Percentiles rank a stretch among this genome's conserved stretches.
Evolutionary conservation across 2,329 filamentous ascomycete species (phyloP).

Genomic region (Stemphylium lycopersici): DNA sequence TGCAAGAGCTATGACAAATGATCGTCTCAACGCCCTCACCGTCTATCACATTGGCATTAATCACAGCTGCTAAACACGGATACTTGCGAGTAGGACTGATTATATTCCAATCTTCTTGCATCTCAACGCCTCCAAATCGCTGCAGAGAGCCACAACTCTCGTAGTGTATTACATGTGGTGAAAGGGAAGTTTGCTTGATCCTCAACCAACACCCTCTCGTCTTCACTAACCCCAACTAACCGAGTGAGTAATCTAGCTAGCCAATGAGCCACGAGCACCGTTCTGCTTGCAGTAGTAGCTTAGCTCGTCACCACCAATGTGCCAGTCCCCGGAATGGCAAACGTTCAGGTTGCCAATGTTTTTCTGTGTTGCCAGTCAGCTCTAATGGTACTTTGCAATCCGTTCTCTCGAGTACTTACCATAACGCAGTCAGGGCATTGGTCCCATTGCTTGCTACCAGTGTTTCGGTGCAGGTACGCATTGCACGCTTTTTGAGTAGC

Average conservation of each 20-base stretch:
- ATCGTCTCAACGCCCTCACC: too few relatives aligned
- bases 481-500: slow-evolving; percentile 30
- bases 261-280: slow-evolving; percentile 21
- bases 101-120: too few relatives aligned
- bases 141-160: too few relatives aligned
- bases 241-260: not conserved
- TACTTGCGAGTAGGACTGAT: too few relatives aligned
- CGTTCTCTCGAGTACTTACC: slow-evolving; percentile 15
- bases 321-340: slow-evolving; percentile 29
- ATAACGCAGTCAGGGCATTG: slow-evolving; percentile 36
- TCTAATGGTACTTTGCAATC: not conserved
- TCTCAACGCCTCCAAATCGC: too few relatives aligned
- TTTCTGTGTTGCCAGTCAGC: slow-evolving; percentile 12
- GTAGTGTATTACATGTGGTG: too few relatives aligned
- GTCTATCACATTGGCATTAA: too few relatives aligned
- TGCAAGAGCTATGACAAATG: too few relatives aligned
- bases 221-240: not conserved
- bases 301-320: slow-evolving; percentile 40
- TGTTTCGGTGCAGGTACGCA: slow-evolving; percentile 34
- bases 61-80: too few relatives aligned
- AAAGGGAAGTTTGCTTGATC: too few relatives aligned
- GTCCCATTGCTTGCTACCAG: slow-evolving; percentile 34
- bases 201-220: too few relatives aligned
- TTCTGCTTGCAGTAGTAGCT: slow-evolving; percentile 35
- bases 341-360: slow-evolving; percentile 25